These are phyloP conservation scores for Epichloe elymi DNA, from an alignment of 2,329 filamentous ascomycete genomes.

Conservation along the genomic window DNA sequence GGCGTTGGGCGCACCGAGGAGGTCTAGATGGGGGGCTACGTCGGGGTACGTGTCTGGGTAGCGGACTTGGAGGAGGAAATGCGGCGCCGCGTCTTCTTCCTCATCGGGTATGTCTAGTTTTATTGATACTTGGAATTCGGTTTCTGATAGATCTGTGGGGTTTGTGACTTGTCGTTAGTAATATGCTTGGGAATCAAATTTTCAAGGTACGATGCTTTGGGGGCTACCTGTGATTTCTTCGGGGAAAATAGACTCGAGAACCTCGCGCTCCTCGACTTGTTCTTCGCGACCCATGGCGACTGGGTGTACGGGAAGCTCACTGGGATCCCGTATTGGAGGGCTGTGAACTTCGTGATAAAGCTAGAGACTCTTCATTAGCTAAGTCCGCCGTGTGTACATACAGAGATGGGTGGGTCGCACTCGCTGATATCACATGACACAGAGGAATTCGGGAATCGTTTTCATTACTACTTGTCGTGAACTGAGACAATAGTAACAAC, in stretches of 20 bases:
- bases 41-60: constrained; percentile 91
- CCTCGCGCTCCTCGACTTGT: constrained; percentile 89
- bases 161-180: neutral
- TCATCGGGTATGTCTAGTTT: constrained; percentile 63
- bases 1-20: constrained; percentile 60
- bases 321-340: neutral
- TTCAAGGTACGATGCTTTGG: no score
- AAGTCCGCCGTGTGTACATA: no score
- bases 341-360: neutral
- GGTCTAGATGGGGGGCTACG: constrained; percentile 67
- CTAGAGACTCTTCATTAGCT: neutral
- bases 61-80: constrained; percentile 68
- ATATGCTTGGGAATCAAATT: no score
- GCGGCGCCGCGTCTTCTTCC: constrained; percentile 50
- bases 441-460: no score
- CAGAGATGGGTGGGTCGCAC: constrained; percentile 7
- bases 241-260: constrained; percentile 95
- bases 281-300: constrained; percentile 60
- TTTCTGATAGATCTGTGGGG: constrained; percentile 68
- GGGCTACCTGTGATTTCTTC: constrained; percentile 80
- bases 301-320: neutral
- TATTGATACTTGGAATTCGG: constrained; percentile 76
- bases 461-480: no score
- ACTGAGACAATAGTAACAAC: no score
- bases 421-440: no score